A percentile compares a stretch with the other conserved stretches of the same genome.
Conservation (phyloP, 371 early-diverging fungal species). For the Circinella umbellata region DNA sequence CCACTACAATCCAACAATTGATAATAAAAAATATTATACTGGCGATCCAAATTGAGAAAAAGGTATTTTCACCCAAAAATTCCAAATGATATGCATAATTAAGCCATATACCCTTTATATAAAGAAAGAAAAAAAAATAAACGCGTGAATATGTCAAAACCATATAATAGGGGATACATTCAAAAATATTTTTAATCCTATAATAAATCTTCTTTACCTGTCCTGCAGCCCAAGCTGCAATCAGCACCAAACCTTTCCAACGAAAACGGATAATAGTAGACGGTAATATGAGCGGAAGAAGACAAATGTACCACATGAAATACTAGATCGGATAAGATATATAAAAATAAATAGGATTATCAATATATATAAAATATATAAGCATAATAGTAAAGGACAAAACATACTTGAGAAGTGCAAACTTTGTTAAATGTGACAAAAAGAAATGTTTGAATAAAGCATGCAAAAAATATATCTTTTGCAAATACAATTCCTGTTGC, state of each 20-base stretch:
- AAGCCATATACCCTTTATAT: conserved; percentile 78
- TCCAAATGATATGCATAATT: conserved; percentile 85
- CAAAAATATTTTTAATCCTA: not conserved
- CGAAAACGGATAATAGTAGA: conserved; percentile 55
- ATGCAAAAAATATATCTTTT: conserved; percentile 84
- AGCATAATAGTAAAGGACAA: not conserved
- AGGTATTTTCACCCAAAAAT: conserved; percentile 85
- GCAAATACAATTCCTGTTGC: conserved; percentile 72
- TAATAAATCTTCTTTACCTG: conserved; percentile 50
- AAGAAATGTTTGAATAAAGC: conserved; percentile 91
- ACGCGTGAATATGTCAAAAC: not conserved
- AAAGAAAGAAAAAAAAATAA: not conserved
- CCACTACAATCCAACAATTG: conserved; percentile 73
- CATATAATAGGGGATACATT: not conserved
- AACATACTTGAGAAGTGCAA: conserved; percentile 90
- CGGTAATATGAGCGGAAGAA: conserved; percentile 87
- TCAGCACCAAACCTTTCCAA: conserved; percentile 63
- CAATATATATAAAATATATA: too few relatives aligned
- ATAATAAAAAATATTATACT: conserved; percentile 69
- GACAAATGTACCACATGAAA: conserved; percentile 98
- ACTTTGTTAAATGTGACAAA: conserved; percentile 98
- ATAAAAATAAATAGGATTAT: too few relatives aligned
- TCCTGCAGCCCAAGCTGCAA: conserved; percentile 74
- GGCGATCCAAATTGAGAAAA: conserved; percentile 74
- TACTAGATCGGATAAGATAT: conserved; percentile 58